These are phyloP conservation scores for Cicer cuneatum DNA, from an alignment of 306 rosid species.

Conservation along the genomic window DNA sequence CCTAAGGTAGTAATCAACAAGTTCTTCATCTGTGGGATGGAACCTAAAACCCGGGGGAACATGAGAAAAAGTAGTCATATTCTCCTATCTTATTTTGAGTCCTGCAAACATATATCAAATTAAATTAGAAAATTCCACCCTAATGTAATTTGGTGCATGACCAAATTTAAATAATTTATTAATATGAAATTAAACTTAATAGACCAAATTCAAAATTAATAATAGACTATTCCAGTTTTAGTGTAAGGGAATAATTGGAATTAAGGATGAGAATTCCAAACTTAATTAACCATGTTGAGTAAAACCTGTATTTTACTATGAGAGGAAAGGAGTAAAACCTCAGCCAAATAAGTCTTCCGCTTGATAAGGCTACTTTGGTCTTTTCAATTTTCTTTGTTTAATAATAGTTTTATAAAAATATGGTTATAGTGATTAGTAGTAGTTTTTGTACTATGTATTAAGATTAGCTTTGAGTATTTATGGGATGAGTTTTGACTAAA, in stretches of 20 bases:
- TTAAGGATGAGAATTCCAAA: background rate
- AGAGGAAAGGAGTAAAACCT: background rate
- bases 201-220: too few species aligned
- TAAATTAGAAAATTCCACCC: slow-evolving; percentile 19
- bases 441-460: background rate
- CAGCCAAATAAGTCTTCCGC: background rate
- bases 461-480: background rate
- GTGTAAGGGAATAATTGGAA: background rate
- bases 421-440: slow-evolving; percentile 25
- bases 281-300: background rate
- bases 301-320: slow-evolving; percentile 2
- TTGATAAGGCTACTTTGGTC: slow-evolving; percentile 18
- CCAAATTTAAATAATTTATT: background rate
- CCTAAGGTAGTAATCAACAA: slow-evolving; percentile 91
- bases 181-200: background rate
- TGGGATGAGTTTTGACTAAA: background rate
- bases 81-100: slow-evolving; percentile 26
- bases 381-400: slow-evolving; percentile 13
- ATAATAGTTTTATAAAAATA: too few species aligned
- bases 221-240: background rate
- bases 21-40: slow-evolving; percentile 98
- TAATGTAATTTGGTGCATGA: background rate
- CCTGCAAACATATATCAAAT: slow-evolving; percentile 47
- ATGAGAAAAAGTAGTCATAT: slow-evolving; percentile 66
- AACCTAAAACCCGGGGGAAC: slow-evolving; percentile 98